Conservation (phyloP, 2,329 filamentous ascomycete species). For the Zarea fungicola region DNA sequence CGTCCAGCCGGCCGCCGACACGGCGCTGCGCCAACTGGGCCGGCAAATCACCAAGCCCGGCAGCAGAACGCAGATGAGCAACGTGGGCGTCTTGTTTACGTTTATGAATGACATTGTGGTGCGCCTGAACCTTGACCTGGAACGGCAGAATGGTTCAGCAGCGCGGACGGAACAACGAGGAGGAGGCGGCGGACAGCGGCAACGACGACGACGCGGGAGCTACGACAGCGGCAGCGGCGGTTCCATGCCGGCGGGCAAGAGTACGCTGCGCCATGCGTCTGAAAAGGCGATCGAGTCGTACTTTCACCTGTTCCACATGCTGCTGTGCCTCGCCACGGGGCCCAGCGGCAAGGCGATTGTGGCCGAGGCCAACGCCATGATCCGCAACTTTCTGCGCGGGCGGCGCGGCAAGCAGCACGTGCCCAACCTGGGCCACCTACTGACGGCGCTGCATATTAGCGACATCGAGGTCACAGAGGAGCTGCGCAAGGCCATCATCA, state of each 20-base stretch:
- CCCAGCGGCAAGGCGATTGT: not conserved
- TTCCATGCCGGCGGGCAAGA: constrained; percentile 20
- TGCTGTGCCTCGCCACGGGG: constrained; percentile 39
- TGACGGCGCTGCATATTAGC: constrained; percentile 42
- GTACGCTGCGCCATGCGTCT: constrained; percentile 40
- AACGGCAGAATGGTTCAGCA: not conserved
- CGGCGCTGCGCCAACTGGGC: not conserved
- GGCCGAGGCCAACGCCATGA: constrained; percentile 34
- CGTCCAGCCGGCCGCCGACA: constrained; percentile 25
- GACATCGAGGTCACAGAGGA: constrained; percentile 34
- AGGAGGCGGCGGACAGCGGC: not conserved
- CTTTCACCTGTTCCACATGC: constrained; percentile 46
- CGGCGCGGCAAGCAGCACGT: constrained; percentile 35
- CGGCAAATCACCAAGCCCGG: not conserved
- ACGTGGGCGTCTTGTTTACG: constrained; percentile 34
- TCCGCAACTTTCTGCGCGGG: constrained; percentile 34
- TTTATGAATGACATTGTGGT: constrained; percentile 50
- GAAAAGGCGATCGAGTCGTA: constrained; percentile 50
- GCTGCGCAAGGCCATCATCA: constrained; percentile 38
- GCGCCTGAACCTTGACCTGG: constrained; percentile 34
- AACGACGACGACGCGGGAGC: not conserved
- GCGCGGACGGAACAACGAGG: no score
- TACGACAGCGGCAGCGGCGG: not conserved
- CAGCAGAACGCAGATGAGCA: constrained; percentile 18
- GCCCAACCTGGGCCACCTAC: constrained; percentile 44